Evolutionary conservation across 1,284 basidiomycete species (phyloP).

Genomic region (Marasmius fiardii): DNA sequence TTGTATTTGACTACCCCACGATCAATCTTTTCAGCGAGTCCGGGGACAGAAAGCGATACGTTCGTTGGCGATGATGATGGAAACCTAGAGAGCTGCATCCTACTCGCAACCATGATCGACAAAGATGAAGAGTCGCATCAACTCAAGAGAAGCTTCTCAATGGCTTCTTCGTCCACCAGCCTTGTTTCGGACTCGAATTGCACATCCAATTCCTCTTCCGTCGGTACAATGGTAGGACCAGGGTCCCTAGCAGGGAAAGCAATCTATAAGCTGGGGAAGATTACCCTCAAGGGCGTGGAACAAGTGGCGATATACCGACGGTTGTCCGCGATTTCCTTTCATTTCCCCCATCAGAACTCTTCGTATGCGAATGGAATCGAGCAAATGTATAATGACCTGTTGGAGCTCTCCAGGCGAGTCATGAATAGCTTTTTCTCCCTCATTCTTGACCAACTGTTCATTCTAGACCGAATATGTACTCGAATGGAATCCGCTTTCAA

Average conservation of each 20-base stretch:
- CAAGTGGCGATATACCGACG: slow-evolving; percentile 6
- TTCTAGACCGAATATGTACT: slow-evolving; percentile 5
- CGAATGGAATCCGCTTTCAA: background rate
- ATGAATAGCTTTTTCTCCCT: background rate
- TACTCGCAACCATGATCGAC: background rate
- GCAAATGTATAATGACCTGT: slow-evolving; percentile 7
- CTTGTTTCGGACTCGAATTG: background rate
- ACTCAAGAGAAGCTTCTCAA: background rate
- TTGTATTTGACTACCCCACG: too few relatives aligned
- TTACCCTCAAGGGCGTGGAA: slow-evolving; percentile 9
- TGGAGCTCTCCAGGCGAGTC: slow-evolving; percentile 9
- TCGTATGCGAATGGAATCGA: background rate
- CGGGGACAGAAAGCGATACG: too few relatives aligned
- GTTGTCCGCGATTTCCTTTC: slow-evolving; percentile 1
- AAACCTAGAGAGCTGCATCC: background rate
- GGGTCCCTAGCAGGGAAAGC: slow-evolving; percentile 9
- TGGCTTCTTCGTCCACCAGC: background rate
- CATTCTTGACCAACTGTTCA: background rate
- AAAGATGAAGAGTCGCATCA: background rate
- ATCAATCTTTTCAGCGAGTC: too few relatives aligned
- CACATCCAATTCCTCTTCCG: background rate
- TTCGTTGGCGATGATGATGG: too few relatives aligned
- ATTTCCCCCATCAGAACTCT: slow-evolving; percentile 5
- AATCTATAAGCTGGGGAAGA: slow-evolving; percentile 4
- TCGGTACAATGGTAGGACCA: slow-evolving; percentile 4